phyloP scores from a whole-genome alignment of 2,329 filamentous ascomycete species.

The Neofusicoccum laricinum region DNA sequence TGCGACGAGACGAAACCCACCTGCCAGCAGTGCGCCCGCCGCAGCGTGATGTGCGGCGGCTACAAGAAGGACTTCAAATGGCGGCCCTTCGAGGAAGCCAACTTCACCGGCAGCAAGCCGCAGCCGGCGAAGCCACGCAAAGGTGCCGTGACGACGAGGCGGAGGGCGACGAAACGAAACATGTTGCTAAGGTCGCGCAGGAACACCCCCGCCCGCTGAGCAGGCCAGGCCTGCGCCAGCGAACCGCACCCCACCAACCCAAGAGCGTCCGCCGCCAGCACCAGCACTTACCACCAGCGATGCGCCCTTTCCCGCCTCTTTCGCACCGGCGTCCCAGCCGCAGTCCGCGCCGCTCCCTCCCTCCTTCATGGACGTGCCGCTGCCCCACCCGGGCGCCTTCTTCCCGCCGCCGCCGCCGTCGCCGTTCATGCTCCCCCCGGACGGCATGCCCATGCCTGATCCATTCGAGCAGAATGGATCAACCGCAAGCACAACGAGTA shows the following conservation, averaged over 20 bases:
- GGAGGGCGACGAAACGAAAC: background rate
- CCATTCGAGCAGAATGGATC: conserved; percentile 33
- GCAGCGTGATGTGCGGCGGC: conserved; percentile 65
- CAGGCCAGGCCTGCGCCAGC: background rate
- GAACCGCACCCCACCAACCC: conserved; percentile 10
- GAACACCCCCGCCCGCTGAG: conserved; percentile 17
- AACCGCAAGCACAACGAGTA: conserved; percentile 33
- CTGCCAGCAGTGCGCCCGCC: conserved; percentile 64
- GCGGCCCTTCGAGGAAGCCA: conserved; percentile 66
- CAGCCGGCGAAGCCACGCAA: conserved; percentile 17
- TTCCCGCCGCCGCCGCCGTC: conserved; percentile 19
- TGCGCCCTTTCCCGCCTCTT: background rate
- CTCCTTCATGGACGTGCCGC: conserved; percentile 15
- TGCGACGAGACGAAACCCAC: conserved; percentile 70
- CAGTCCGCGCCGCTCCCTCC: background rate
- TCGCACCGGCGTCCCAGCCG: background rate
- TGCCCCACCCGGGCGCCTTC: conserved; percentile 17
- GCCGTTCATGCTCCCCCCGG: conserved; percentile 26
- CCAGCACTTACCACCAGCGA: conserved; percentile 7
- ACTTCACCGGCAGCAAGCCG: conserved; percentile 45
- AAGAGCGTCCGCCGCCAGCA: background rate
- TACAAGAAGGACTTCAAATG: conserved; percentile 77
- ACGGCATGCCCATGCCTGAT: conserved; percentile 27
- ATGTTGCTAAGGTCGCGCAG: conserved; percentile 17
- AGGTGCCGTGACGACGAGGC: background rate